A percentile compares a stretch with the other conserved stretches of the same genome.
Conservation (phyloP, 2,329 filamentous ascomycete genomes). For the Lasiodiplodia hormozganensis region DNA sequence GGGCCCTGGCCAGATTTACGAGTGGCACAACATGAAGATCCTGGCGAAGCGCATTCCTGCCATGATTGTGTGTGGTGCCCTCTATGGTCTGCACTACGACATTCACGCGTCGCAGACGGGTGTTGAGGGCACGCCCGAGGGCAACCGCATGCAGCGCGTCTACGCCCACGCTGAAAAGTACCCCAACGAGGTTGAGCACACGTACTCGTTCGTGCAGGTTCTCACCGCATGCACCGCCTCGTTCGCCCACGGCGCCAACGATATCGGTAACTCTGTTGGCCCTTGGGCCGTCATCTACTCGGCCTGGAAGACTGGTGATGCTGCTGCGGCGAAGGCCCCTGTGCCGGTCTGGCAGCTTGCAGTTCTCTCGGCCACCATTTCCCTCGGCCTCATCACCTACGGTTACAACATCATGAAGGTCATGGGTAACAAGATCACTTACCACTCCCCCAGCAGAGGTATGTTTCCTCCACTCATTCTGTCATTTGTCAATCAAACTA, state of each 20-base stretch:
- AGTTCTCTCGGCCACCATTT: conserved; percentile 69
- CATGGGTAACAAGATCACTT: conserved; percentile 83
- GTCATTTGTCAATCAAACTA: conserved; percentile 28
- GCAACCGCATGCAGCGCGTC: conserved; percentile 72
- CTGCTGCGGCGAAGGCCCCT: conserved; percentile 66
- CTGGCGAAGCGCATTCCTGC: conserved; percentile 72
- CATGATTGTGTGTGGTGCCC: conserved; percentile 64
- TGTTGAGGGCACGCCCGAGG: conserved; percentile 74
- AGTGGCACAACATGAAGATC: conserved; percentile 72
- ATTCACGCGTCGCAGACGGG: conserved; percentile 79
- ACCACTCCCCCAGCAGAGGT: conserved; percentile 65
- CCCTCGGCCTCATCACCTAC: conserved; percentile 71
- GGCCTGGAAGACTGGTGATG: conserved; percentile 63
- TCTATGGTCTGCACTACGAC: conserved; percentile 83
- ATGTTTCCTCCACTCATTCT: conserved; percentile 14
- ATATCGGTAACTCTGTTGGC: conserved; percentile 53
- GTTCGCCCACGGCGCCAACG: conserved; percentile 74
- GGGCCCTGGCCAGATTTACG: conserved; percentile 75
- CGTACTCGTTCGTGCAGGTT: conserved; percentile 59
- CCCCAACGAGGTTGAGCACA: conserved; percentile 47
- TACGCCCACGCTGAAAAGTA: conserved; percentile 58
- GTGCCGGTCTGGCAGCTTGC: conserved; percentile 81
- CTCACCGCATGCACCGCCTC: conserved; percentile 52
- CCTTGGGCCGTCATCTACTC: conserved; percentile 48
- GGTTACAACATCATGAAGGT: conserved; percentile 88